Evolutionary conservation across 371 early-diverging fungal genomes (phyloP).

Genomic region (Apophysomyces variabilis): DNA sequence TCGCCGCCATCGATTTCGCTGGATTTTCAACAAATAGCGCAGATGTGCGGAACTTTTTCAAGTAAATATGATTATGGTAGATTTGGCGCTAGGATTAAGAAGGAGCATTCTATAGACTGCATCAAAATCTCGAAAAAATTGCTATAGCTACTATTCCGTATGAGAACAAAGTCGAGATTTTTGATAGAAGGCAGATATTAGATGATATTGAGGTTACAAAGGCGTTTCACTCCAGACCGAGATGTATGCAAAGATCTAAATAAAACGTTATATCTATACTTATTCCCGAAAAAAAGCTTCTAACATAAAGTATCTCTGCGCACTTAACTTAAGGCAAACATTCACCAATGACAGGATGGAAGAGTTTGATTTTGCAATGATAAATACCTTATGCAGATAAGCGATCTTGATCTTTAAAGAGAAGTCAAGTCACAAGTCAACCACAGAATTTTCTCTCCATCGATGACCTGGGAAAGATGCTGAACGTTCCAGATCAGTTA

Average conservation of each 20-base stretch:
- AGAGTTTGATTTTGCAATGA: too few relatives aligned
- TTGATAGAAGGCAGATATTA: constrained; percentile 2
- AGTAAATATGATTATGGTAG: background rate
- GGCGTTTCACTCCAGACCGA: background rate
- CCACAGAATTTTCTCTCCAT: too few relatives aligned
- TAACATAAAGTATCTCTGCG: too few relatives aligned
- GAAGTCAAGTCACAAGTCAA: too few relatives aligned
- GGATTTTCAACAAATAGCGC: constrained; percentile 2
- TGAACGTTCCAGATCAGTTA: too few relatives aligned
- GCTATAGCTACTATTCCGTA: background rate
- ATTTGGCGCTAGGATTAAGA: background rate
- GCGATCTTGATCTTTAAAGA: too few relatives aligned
- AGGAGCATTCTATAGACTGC: background rate
- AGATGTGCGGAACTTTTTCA: constrained; percentile 4
- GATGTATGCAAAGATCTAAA: background rate
- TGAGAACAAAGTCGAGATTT: background rate
- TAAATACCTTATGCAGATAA: too few relatives aligned
- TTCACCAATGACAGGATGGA: too few relatives aligned
- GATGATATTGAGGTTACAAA: constrained; percentile 5
- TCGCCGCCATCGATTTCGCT: background rate
- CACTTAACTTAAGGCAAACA: too few relatives aligned
- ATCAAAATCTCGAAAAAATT: constrained; percentile 5
- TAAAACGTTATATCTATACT: too few relatives aligned
- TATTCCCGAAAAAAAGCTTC: too few relatives aligned
- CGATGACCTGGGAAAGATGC: too few relatives aligned